Evolutionary conservation across 1,139 yeast species (phyloP).

Genomic region (Pichia sp.): DNA sequence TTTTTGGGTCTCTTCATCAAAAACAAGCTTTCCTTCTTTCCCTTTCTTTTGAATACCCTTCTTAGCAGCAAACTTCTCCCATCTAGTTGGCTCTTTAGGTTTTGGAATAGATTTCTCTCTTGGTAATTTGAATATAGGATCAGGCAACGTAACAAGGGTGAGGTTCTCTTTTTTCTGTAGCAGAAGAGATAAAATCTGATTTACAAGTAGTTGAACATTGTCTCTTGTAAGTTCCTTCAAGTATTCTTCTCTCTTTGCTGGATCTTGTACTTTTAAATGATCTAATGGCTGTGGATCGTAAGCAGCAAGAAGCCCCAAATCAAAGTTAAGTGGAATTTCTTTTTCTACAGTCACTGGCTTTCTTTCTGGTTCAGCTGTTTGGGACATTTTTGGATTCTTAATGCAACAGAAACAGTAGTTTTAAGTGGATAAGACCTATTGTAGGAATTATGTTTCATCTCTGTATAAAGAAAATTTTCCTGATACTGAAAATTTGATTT

Average conservation of each 20-base stretch:
- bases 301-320: slow-evolving; percentile 80
- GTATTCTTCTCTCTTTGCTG: slow-evolving; percentile 53
- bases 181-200: slow-evolving; percentile 86
- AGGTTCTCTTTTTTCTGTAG: slow-evolving; percentile 66
- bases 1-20: slow-evolving; percentile 80
- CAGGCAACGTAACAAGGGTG: slow-evolving; percentile 81
- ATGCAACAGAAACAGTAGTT: neutral
- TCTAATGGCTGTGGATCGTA: slow-evolving; percentile 83
- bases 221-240: slow-evolving; percentile 74
- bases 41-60: slow-evolving; percentile 92
- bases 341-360: slow-evolving; percentile 83
- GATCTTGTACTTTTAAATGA: slow-evolving; percentile 43
- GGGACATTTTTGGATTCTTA: slow-evolving; percentile 3
- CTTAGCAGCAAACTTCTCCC: slow-evolving; percentile 95
- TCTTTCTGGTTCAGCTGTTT: slow-evolving; percentile 13
- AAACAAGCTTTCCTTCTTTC: slow-evolving; percentile 84
- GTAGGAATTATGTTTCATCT: no score
- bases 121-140: slow-evolving; percentile 75
- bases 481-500: neutral
- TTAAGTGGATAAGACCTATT: no score
- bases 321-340: slow-evolving; percentile 77
- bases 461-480: neutral
- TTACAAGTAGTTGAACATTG: slow-evolving; percentile 82
- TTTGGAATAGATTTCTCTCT: slow-evolving; percentile 95
- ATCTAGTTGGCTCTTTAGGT: slow-evolving; percentile 84